A percentile compares a stretch with the other conserved stretches of the same genome.
phyloP scores from a whole-genome alignment of 2,329 filamentous ascomycete genomes.

The Colletotrichum lini region DNA sequence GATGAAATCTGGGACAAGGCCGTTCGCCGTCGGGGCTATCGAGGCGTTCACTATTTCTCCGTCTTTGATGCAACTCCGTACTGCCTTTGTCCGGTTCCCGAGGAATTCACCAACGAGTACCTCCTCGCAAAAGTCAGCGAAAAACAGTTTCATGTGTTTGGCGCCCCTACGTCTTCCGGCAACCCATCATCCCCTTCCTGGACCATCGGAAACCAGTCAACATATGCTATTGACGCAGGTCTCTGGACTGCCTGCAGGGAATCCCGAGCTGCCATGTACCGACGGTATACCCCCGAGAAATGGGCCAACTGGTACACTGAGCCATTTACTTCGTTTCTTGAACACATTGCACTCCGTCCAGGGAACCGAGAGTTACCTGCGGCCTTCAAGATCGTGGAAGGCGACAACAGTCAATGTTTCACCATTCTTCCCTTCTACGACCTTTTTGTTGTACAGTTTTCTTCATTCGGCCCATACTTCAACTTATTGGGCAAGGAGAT shows the following conservation, averaged over 20 bases:
- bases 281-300: background rate
- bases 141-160: background rate
- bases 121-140: background rate
- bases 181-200: background rate
- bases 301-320: background rate
- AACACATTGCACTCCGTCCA: background rate
- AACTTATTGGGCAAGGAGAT: rapidly evolving
- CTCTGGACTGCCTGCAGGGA: slow-evolving; percentile 24
- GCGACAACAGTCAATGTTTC: background rate
- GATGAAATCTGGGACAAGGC: slow-evolving; percentile 4
- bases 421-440: background rate
- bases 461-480: rapidly evolving
- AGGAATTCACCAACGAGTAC: background rate
- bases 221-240: background rate
- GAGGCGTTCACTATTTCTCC: slow-evolving; percentile 12
- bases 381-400: background rate
- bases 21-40: background rate
- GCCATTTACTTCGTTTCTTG: background rate
- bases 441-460: background rate
- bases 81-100: too few species aligned
- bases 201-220: background rate
- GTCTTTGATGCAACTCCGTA: rapidly evolving
- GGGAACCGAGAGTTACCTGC: background rate
- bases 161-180: background rate
- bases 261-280: slow-evolving; percentile 15